Evolutionary conservation across 768 basidiomycete genomes (phyloP).

Genomic region (Psilocybe azurescens): DNA sequence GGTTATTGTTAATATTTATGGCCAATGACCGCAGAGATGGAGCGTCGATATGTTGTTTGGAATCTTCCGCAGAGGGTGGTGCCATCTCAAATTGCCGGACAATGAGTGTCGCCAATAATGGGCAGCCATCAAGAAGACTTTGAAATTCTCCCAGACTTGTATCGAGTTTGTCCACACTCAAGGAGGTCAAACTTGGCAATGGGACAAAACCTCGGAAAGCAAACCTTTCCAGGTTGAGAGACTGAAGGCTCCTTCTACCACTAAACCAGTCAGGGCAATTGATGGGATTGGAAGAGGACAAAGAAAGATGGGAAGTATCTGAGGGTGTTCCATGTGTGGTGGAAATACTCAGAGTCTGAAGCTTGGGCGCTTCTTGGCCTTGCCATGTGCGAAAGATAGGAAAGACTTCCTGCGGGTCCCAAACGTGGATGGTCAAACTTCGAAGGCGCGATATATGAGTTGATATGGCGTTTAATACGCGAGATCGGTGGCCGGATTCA

Average conservation of each 20-base stretch:
- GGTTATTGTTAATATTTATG: slow-evolving; percentile 22
- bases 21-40: slow-evolving; percentile 30
- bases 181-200: slow-evolving; percentile 17
- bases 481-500: background rate
- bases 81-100: slow-evolving; percentile 13
- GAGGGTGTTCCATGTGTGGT: too few species aligned
- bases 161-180: slow-evolving; percentile 24
- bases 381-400: background rate
- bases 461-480: background rate
- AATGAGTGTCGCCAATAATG: slow-evolving; percentile 22
- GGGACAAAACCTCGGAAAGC: slow-evolving; percentile 12
- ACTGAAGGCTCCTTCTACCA: slow-evolving; percentile 7
- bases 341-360: background rate
- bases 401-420: background rate
- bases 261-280: background rate
- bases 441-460: background rate
- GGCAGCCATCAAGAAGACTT: slow-evolving; percentile 21
- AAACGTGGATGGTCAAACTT: background rate
- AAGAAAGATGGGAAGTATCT: background rate
- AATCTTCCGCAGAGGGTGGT: background rate
- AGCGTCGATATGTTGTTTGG: slow-evolving; percentile 17
- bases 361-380: background rate
- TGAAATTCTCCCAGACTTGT: slow-evolving; percentile 19
- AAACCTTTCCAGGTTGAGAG: slow-evolving; percentile 22
- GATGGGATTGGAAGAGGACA: background rate